A percentile compares a stretch with the other conserved stretches of the same genome.
phyloP scores from a whole-genome alignment of 176 grass and related monocot genomes.

The Oryza officinalis region DNA sequence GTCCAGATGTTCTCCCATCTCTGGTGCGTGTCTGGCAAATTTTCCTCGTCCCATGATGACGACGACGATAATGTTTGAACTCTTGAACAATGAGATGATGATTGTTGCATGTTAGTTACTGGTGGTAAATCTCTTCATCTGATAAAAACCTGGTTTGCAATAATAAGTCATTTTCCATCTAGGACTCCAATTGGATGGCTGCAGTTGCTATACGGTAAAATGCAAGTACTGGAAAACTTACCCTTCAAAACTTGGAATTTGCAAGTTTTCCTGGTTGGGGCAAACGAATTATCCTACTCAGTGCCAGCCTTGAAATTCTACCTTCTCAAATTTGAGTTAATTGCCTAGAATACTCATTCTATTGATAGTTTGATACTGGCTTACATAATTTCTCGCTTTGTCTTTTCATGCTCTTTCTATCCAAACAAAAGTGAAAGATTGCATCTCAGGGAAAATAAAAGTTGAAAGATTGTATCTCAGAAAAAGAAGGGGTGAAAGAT shows the following conservation, averaged over 20 bases:
- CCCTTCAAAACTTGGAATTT: neutral
- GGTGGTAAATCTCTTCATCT: neutral
- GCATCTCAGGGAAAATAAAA: neutral
- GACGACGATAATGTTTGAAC: conserved; percentile 69
- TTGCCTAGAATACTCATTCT: neutral
- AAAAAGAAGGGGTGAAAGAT: neutral
- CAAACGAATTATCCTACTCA: neutral
- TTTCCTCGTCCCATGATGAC: conserved; percentile 53
- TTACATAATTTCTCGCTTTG: neutral
- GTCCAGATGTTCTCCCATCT: conserved; percentile 26
- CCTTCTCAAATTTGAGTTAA: neutral
- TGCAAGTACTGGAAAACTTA: neutral
- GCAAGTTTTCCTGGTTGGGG: neutral
- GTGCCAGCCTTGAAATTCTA: neutral
- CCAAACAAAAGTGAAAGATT: neutral
- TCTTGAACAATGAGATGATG: conserved; percentile 45
- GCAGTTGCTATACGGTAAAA: neutral
- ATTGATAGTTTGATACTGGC: neutral
- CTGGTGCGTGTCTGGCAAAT: conserved; percentile 36
- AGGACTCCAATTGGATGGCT: neutral
- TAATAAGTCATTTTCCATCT: neutral
- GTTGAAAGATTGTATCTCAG: neutral
- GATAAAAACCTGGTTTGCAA: neutral
- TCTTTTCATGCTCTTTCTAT: neutral
- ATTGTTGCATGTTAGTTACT: conserved; percentile 44